Conservation (phyloP, 1,284 basidiomycete species). For the Moesziomyces aphidis region DNA sequence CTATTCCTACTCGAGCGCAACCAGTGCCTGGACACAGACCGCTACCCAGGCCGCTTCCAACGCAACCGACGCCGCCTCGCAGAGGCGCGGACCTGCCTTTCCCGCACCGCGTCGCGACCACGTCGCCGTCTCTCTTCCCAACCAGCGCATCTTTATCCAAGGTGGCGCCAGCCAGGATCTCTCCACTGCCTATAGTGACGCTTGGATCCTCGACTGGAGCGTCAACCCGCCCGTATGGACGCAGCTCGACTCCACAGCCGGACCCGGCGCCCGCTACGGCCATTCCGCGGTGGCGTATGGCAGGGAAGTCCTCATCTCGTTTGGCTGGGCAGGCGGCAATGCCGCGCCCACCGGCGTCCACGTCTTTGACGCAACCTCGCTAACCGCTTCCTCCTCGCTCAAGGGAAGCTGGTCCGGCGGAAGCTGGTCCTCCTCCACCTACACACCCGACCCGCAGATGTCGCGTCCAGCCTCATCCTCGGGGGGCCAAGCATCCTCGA, state of each 20-base stretch:
- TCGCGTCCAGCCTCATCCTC: neutral
- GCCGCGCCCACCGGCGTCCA: constrained; percentile 45
- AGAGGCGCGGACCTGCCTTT: constrained; percentile 5
- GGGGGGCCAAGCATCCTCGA: constrained; percentile 11
- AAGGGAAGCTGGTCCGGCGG: constrained; percentile 52
- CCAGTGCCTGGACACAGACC: constrained; percentile 38
- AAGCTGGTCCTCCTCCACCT: constrained; percentile 43
- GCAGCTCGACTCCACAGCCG: constrained; percentile 21
- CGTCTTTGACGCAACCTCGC: constrained; percentile 49
- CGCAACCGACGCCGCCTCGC: neutral
- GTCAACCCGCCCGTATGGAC: constrained; percentile 56
- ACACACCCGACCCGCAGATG: constrained; percentile 53
- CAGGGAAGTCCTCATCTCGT: constrained; percentile 45
- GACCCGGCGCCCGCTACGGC: constrained; percentile 54
- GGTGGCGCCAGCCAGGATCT: constrained; percentile 58
- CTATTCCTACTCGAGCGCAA: constrained; percentile 38
- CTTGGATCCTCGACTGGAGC: constrained; percentile 63
- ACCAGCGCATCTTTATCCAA: constrained; percentile 58
- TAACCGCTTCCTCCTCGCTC: constrained; percentile 6
- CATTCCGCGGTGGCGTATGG: constrained; percentile 62
- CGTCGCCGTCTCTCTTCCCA: constrained; percentile 57
- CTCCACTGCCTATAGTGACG: constrained; percentile 55
- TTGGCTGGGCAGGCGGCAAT: constrained; percentile 54
- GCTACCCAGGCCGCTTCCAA: constrained; percentile 10
- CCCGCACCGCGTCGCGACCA: constrained; percentile 57